These are phyloP conservation scores for Lasiosphaeria miniovina DNA, from an alignment of 495 filamentous ascomycete species.

Conservation along the genomic window DNA sequence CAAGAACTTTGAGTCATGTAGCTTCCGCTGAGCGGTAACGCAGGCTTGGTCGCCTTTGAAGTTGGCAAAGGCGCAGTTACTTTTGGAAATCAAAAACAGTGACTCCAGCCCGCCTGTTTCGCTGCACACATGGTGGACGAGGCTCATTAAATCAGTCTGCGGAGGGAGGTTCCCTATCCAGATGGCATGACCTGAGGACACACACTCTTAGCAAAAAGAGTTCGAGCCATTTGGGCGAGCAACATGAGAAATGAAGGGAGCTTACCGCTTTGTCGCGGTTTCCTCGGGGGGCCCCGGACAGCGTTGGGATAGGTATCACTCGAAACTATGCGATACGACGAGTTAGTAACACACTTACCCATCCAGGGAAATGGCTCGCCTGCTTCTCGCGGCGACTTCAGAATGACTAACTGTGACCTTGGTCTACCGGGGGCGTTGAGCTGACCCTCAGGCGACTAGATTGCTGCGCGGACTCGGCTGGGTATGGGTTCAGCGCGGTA, in stretches of 20 bases:
- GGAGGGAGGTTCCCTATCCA: slow-evolving; percentile 97
- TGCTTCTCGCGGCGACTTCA: too few relatives aligned
- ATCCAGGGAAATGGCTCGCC: too few relatives aligned
- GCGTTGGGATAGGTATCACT: slow-evolving; percentile 42
- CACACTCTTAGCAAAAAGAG: slow-evolving; percentile 14
- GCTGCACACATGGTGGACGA: slow-evolving; percentile 88
- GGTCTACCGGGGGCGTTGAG: slow-evolving; percentile 4
- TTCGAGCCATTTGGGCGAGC: background rate
- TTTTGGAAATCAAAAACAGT: slow-evolving; percentile 93
- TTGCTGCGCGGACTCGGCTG: slow-evolving; percentile 15
- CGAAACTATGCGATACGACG: slow-evolving; percentile 24
- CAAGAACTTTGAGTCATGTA: slow-evolving; percentile 90
- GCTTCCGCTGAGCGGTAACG: slow-evolving; percentile 71
- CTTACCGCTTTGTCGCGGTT: slow-evolving; percentile 73
- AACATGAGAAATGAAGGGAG: background rate
- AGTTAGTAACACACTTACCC: background rate
- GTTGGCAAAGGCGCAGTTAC: slow-evolving; percentile 97
- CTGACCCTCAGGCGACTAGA: slow-evolving; percentile 6
- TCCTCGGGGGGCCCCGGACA: slow-evolving; percentile 84
- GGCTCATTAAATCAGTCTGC: slow-evolving; percentile 68
- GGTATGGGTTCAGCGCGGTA: slow-evolving; percentile 11
- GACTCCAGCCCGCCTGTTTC: slow-evolving; percentile 84
- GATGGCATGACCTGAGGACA: slow-evolving; percentile 72
- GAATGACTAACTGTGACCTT: slow-evolving; percentile 13
- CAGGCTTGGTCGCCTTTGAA: slow-evolving; percentile 81